These are phyloP conservation scores for Gaeumannomyces sp. DNA, from an alignment of 2,329 filamentous ascomycete species.

Conservation along the genomic window DNA sequence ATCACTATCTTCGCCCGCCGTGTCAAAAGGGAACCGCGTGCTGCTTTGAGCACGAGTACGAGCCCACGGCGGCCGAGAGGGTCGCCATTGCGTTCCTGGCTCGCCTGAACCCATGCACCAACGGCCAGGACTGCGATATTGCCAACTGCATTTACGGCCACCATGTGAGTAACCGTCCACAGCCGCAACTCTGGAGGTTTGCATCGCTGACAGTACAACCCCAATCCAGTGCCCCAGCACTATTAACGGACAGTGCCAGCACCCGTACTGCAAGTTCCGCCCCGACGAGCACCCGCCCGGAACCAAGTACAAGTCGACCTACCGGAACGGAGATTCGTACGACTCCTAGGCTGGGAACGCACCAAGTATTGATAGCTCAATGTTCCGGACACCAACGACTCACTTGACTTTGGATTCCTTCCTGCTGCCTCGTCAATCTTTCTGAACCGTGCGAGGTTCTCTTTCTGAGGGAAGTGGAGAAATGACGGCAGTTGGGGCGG, in stretches of 20 bases:
- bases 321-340: slow-evolving; percentile 11
- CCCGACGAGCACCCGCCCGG: slow-evolving; percentile 48
- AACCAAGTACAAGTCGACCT: slow-evolving; percentile 38
- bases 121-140: slow-evolving; percentile 50
- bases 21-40: slow-evolving; percentile 50
- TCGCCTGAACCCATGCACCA: slow-evolving; percentile 51
- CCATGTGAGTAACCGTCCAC: slow-evolving; percentile 37
- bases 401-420: neutral
- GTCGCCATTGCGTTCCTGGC: slow-evolving; percentile 50
- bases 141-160: slow-evolving; percentile 59
- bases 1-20: slow-evolving; percentile 52
- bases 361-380: neutral
- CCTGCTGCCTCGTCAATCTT: too few relatives aligned
- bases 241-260: slow-evolving; percentile 42
- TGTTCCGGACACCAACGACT: neutral
- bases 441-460: too few relatives aligned
- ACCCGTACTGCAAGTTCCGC: slow-evolving; percentile 51
- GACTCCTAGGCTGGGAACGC: neutral
- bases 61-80: slow-evolving; percentile 46
- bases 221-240: slow-evolving; percentile 44
- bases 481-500: too few relatives aligned
- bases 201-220: neutral
- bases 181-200: too few relatives aligned
- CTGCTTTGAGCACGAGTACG: slow-evolving; percentile 51
- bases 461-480: neutral